Percentiles rank a stretch among this genome's conserved stretches.
These are phyloP conservation scores for Halophytophthora polymorphica DNA, from an alignment of 352 stramenopile genomes.

Conservation along the genomic window DNA sequence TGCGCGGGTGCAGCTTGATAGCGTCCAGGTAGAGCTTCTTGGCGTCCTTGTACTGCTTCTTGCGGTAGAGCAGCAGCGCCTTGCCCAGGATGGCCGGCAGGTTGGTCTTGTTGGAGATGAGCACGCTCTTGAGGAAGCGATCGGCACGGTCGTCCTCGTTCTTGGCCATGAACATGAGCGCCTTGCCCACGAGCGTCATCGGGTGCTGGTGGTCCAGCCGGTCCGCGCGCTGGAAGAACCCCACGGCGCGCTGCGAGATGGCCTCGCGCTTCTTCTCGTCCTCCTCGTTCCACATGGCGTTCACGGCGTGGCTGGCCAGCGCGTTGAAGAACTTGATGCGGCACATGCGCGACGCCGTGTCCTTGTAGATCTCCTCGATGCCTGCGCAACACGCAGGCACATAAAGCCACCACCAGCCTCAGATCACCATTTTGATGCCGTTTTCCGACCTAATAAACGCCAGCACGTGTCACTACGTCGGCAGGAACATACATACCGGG, in stretches of 20 bases:
- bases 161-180: constrained; percentile 92
- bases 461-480: too few relatives aligned
- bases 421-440: too few relatives aligned
- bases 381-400: constrained; percentile 10
- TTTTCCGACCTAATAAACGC: too few relatives aligned
- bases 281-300: constrained; percentile 88
- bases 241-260: constrained; percentile 75
- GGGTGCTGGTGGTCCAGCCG: constrained; percentile 87
- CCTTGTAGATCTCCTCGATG: constrained; percentile 89
- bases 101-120: constrained; percentile 88
- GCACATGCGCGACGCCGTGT: constrained; percentile 77
- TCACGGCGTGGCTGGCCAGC: constrained; percentile 80
- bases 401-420: background rate
- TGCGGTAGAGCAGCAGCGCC: constrained; percentile 82
- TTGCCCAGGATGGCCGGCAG: constrained; percentile 84
- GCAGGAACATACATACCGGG: constrained; percentile 26
- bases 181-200: constrained; percentile 90
- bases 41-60: constrained; percentile 87
- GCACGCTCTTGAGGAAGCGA: constrained; percentile 89
- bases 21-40: constrained; percentile 93
- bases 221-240: constrained; percentile 85
- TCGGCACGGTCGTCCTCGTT: constrained; percentile 89
- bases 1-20: constrained; percentile 92
- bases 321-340: constrained; percentile 90
- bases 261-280: constrained; percentile 85